phyloP scores from a whole-genome alignment of 2,329 filamentous ascomycete species.

The Ceratocystiopsis sp. region DNA sequence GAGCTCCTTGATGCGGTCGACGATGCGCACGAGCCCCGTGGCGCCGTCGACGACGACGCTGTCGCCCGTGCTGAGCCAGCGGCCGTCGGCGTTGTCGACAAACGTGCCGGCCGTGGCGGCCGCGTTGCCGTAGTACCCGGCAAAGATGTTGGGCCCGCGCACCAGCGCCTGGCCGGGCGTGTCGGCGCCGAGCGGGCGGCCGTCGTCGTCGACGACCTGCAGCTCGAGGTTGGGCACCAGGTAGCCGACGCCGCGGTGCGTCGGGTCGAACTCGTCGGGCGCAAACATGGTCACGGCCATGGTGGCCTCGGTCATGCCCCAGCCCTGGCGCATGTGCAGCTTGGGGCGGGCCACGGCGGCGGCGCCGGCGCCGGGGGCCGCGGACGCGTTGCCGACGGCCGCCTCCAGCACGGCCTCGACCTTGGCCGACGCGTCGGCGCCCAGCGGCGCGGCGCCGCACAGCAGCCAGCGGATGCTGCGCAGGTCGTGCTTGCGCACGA shows the following conservation, averaged over 20 bases:
- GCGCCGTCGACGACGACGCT: slow-evolving; percentile 18
- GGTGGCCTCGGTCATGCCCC: slow-evolving; percentile 7
- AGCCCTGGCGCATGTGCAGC: slow-evolving; percentile 4
- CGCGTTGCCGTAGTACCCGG: neutral
- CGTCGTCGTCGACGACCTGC: neutral
- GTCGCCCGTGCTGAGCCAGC: slow-evolving; percentile 28
- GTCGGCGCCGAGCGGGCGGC: neutral
- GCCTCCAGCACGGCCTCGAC: neutral
- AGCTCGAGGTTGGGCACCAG: neutral
- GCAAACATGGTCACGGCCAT: neutral
- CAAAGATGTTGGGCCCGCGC: neutral
- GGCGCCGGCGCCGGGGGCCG: no score
- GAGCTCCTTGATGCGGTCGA: slow-evolving; percentile 21
- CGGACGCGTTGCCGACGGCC: no score
- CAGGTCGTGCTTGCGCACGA: slow-evolving; percentile 3
- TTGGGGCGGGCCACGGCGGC: no score
- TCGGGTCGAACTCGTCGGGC: neutral
- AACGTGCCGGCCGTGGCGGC: neutral
- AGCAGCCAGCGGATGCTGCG: slow-evolving; percentile 1
- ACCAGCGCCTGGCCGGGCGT: neutral
- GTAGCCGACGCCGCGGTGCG: neutral
- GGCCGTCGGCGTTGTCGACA: slow-evolving; percentile 2
- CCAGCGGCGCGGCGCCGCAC: slow-evolving; percentile 5
- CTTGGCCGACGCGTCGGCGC: neutral
- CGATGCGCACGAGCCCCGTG: slow-evolving; percentile 16